A percentile compares a stretch with the other conserved stretches of the same genome.
Evolutionary conservation across 768 basidiomycete species (phyloP).

Genomic region (Naematelia aurantialba): DNA sequence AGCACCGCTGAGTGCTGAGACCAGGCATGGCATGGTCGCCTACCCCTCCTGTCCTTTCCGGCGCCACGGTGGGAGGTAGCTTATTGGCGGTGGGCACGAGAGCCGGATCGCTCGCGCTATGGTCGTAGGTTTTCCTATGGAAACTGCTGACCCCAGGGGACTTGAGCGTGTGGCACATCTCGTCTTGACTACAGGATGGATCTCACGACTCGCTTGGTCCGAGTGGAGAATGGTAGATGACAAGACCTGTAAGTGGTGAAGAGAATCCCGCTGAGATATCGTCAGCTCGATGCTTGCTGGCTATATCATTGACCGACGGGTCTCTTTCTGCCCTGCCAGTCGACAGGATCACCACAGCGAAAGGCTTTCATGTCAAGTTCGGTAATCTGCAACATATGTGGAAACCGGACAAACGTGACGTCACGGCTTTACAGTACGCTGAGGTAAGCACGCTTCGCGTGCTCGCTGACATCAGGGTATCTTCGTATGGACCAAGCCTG

Average conservation of each 20-base stretch:
- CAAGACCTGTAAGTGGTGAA: constrained; percentile 17
- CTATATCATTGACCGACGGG: constrained; percentile 26
- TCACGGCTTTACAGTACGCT: constrained; percentile 28
- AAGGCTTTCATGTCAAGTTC: constrained; percentile 13
- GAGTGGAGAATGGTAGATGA: constrained; percentile 18
- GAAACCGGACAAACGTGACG: constrained; percentile 18
- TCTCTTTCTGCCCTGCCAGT: constrained; percentile 18
- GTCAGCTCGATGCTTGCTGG: constrained; percentile 18
- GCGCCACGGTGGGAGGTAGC: constrained; percentile 27
- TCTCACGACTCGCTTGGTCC: constrained; percentile 31
- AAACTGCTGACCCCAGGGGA: constrained; percentile 21
- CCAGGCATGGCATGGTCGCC: constrained; percentile 32
- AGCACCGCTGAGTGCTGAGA: constrained; percentile 1
- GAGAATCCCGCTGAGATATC: not conserved
- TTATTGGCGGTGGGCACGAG: constrained; percentile 29
- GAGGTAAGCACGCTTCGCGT: constrained; percentile 15
- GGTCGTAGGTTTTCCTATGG: constrained; percentile 24
- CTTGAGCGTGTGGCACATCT: constrained; percentile 10
- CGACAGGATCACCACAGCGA: not conserved
- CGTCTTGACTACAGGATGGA: constrained; percentile 13
- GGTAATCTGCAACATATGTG: constrained; percentile 6
- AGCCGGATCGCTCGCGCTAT: constrained; percentile 27
- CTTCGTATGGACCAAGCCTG: constrained; percentile 35
- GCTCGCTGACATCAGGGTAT: constrained; percentile 10
- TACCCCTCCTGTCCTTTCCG: constrained; percentile 6